Evolutionary conservation across 306 rosid species (phyloP).

Genomic region (Pyrus bretschneideri): DNA sequence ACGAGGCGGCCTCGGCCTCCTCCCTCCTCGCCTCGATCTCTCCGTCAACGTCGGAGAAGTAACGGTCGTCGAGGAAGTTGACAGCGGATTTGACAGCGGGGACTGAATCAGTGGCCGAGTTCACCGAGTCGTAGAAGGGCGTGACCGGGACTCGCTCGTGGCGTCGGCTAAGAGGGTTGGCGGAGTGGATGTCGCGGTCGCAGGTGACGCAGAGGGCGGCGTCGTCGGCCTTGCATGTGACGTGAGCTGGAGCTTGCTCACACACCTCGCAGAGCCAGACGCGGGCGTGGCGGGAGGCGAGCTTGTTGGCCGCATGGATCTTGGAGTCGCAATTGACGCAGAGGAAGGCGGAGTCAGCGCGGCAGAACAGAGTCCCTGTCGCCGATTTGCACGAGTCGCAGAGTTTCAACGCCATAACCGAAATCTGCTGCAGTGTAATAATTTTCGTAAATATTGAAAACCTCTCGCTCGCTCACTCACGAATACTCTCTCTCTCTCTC

Average conservation of each 20-base stretch:
- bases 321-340: conserved; percentile 63
- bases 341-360: conserved; percentile 86
- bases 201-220: conserved; percentile 82
- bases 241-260: conserved; percentile 88
- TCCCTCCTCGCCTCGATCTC: conserved; percentile 59
- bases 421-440: background rate
- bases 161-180: conserved; percentile 85
- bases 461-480: background rate
- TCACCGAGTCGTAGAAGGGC: conserved; percentile 48
- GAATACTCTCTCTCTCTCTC: background rate
- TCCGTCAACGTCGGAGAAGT: conserved; percentile 46
- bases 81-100: conserved; percentile 13
- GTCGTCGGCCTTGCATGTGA: conserved; percentile 93
- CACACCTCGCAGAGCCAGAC: conserved; percentile 82
- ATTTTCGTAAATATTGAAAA: background rate
- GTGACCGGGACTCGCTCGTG: conserved; percentile 67
- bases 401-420: conserved; percentile 79
- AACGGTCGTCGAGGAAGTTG: conserved; percentile 47
- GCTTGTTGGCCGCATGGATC: conserved; percentile 88
- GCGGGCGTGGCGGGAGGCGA: conserved; percentile 91
- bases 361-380: conserved; percentile 76
- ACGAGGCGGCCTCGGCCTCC: conserved; percentile 91
- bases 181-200: conserved; percentile 91
- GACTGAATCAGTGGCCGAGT: conserved; percentile 1
- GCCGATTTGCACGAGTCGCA: conserved; percentile 92